These are phyloP conservation scores for Amaranthus tricolor DNA, from an alignment of 179 eudicot species.

Conservation along the genomic window DNA sequence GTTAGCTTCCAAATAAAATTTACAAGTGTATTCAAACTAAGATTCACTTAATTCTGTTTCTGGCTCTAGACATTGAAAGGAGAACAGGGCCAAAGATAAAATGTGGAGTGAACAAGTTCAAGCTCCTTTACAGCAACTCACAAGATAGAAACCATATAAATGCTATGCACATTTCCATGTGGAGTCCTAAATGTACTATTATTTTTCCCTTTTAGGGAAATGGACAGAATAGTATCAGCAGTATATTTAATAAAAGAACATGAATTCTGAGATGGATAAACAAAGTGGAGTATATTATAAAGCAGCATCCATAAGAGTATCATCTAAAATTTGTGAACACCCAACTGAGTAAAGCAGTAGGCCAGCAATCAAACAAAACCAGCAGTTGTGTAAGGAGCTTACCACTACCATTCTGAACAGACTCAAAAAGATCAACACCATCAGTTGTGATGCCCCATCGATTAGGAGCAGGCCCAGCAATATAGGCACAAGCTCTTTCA, in stretches of 20 bases:
- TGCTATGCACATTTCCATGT: neutral
- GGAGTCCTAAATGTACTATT: neutral
- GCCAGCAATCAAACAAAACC: neutral
- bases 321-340: slow-evolving; percentile 1
- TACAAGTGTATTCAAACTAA: neutral
- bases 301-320: slow-evolving; percentile 1
- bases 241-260: neutral
- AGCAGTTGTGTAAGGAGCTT: slow-evolving; percentile 7
- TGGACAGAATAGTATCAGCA: neutral
- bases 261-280: slow-evolving; percentile 2
- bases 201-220: neutral
- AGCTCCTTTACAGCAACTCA: neutral
- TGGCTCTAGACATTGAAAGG: slow-evolving; percentile 2
- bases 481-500: slow-evolving; percentile 99
- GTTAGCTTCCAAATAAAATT: neutral
- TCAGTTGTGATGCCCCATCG: slow-evolving; percentile 90
- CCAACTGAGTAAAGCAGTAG: neutral
- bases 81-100: neutral
- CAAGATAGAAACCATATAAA: neutral
- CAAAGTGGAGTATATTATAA: neutral
- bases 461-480: slow-evolving; percentile 99
- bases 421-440: slow-evolving; percentile 66
- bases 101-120: neutral
- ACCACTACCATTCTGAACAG: slow-evolving; percentile 30
- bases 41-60: neutral